phyloP scores from a whole-genome alignment of 768 basidiomycete species.

The Hericium coralloides region DNA sequence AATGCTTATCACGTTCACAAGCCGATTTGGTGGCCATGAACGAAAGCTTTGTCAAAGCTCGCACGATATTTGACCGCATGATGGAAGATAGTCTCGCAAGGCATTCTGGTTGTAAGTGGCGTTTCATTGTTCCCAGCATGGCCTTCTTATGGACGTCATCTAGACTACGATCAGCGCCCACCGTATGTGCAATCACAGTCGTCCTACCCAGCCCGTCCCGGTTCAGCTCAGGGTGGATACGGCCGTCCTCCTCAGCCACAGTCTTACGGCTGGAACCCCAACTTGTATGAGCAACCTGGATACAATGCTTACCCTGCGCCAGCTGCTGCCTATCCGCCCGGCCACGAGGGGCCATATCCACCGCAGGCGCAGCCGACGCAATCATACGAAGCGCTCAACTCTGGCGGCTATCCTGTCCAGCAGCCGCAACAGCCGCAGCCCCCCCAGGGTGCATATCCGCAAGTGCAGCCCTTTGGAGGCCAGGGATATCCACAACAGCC shows the following conservation, averaged over 20 bases:
- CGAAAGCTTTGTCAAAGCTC: slow-evolving; percentile 83
- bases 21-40: slow-evolving; percentile 94
- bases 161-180: slow-evolving; percentile 48
- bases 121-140: background rate
- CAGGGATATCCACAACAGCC: slow-evolving; percentile 17
- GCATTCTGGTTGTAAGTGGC: slow-evolving; percentile 49
- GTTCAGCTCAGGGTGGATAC: slow-evolving; percentile 19
- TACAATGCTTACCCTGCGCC: slow-evolving; percentile 32
- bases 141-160: slow-evolving; percentile 4
- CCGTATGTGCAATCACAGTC: slow-evolving; percentile 16
- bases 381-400: slow-evolving; percentile 14
- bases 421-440: background rate
- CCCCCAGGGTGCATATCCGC: slow-evolving; percentile 19
- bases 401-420: background rate
- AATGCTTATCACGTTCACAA: slow-evolving; percentile 20
- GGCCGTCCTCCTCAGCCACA: slow-evolving; percentile 27
- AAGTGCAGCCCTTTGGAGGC: slow-evolving; percentile 15
- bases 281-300: slow-evolving; percentile 34
- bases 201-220: slow-evolving; percentile 22
- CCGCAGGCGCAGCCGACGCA: slow-evolving; percentile 18
- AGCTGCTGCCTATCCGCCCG: slow-evolving; percentile 19
- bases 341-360: slow-evolving; percentile 21
- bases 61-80: slow-evolving; percentile 87
- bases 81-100: slow-evolving; percentile 84
- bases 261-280: slow-evolving; percentile 44